Percentiles rank a stretch among this genome's conserved stretches.
phyloP scores from a whole-genome alignment of 2,329 filamentous ascomycete genomes.

The Pseudogymnoascus sp. region DNA sequence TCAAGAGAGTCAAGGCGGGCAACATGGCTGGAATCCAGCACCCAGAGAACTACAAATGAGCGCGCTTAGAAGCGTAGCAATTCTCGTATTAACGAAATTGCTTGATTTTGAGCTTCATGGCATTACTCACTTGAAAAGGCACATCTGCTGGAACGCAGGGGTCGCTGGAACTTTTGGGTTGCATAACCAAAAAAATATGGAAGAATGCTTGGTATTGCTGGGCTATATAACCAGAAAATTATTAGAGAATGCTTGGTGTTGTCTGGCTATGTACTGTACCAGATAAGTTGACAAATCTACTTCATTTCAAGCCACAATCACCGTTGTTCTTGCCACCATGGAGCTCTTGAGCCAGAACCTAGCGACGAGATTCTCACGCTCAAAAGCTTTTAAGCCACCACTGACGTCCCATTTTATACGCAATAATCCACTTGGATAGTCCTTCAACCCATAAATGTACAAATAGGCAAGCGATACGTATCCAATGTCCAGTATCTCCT shows the following conservation, averaged over 20 bases:
- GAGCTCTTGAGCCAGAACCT: background rate
- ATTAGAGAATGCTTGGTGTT: background rate
- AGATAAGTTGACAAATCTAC: background rate
- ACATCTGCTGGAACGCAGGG: background rate
- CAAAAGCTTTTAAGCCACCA: background rate
- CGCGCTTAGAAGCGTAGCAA: background rate
- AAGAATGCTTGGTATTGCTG: background rate
- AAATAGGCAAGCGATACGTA: constrained; percentile 66
- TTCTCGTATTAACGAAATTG: background rate
- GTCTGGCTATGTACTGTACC: background rate
- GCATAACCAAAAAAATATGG: background rate
- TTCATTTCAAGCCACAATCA: background rate
- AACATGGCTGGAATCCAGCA: constrained; percentile 58
- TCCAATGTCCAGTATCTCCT: constrained; percentile 86
- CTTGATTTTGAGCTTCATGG: background rate
- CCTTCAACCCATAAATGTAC: constrained; percentile 53
- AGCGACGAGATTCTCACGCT: background rate
- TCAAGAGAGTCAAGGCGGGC: constrained; percentile 56
- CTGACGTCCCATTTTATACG: background rate
- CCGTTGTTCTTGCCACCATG: background rate
- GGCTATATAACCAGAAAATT: background rate
- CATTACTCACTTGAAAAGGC: background rate
- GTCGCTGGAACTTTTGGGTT: background rate
- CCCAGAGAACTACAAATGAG: constrained; percentile 51
- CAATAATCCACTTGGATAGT: background rate